Base-by-base conservation (phyloP, 2,329 filamentous ascomycete species). In the Nakataea oryzae region DNA sequence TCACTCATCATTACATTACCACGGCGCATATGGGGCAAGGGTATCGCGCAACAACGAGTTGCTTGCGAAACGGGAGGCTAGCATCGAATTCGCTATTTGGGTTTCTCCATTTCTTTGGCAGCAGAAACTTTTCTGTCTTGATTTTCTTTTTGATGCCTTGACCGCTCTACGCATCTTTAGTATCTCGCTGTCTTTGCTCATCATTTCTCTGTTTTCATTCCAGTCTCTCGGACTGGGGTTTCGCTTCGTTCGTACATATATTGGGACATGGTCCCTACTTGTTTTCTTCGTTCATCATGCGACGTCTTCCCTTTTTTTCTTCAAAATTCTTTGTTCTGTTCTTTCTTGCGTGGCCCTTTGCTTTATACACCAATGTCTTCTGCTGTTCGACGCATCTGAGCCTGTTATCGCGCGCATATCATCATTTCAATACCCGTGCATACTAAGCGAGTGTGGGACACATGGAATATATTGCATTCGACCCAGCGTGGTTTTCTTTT, bases 131-230 rank as follows among this genome's bases (percentile, higher is more conserved):
- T 28, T 61, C n/a, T n/a, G n/a, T 64, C 26, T 64, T 65, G n/a
- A n/a, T 59, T 29, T 63, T 24, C 61, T 64, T 64, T 41, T 29
- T 47, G 9, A 59, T 58, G 9, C 12, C 54, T 66, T 50, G 9
- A n/a, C 3, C 30, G 3, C 41, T 50, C 41, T 50, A n/a, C 21
- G 41, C 41, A 50, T n/a, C 41, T 50, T 50, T 50, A 50, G 7
- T 41, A 41, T 41, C 12, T 14, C 34, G 13, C 21, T 17, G 14
- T 50, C 41, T 2, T 24, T 47, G 58, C 63, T 62, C 65, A 62
- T 61, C 57, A n/a, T 63, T 64, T 62, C 62, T 66, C 67, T 63
- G 61, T 63, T 66, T 64, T 67, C 63, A 64, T 65, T 61, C 50
- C 61, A 54, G 60, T 62, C 63, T 60, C 41, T 11, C 41, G 24